Evolutionary conservation across 2,329 filamentous ascomycete genomes (phyloP), one percentile per base, ranked within the genome.

Genomic region (Exophiala calicioides): DNA sequence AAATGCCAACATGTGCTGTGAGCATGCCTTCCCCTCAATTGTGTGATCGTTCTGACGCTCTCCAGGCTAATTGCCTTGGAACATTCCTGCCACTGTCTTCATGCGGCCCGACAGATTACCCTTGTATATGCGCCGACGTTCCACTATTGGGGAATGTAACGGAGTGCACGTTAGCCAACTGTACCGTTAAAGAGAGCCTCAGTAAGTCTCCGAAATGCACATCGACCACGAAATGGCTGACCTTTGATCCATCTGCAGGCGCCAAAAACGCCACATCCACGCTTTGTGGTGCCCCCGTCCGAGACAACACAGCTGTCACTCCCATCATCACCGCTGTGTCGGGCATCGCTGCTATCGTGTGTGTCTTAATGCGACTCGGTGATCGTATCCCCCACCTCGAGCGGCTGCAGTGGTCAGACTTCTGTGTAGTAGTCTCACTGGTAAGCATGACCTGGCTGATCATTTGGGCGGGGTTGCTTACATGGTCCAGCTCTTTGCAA

Each of bases 111-210:
- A 55, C 42, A 32, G 61, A 65, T 21, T 34, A 62, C 15, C 34
- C 30, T 27, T 65, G 62, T 39, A 57, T 65, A 10, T 65, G 63
- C 48, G 31, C 51, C 4, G 60, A 65, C 42, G 29, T 15, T 15
- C 34, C 40, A 6, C 62, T 64, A 41, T 55, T 61, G 50, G 46
- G 32, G 9, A 41, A 53, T 26, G 53, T 58, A 8, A 50, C 47
- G n/a, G 47, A 44, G 19, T 65, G 62, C 44, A 63, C 59, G 44
- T 39, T 58, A 5, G 58, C 47, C 35, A 64, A 62, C 19, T 65
- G 63, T 39, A 58, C 61, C 4, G 57, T 64, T 6, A 48, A 63
- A 16, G 57, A 63, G 2, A 50, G 55, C 23, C 40, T 64, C 19
- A 44, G 52, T 55, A 36, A 53, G 34, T 40, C 20, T 21, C 33